Base-by-base conservation (phyloP, 768 basidiomycete species). In the Hygrocybe coccinea region DNA sequence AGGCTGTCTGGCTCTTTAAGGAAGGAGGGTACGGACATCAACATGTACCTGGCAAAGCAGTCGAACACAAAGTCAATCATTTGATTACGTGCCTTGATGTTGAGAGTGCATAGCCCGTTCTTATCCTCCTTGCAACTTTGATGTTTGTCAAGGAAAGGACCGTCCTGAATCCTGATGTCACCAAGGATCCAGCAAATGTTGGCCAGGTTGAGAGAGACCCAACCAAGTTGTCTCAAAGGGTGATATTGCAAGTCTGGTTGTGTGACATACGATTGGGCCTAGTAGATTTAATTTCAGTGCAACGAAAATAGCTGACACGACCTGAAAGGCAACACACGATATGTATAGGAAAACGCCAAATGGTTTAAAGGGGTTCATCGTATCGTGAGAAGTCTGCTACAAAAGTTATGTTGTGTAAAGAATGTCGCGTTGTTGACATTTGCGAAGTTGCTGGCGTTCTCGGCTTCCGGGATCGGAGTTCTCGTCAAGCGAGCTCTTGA, bases 401-500 rank as follows among this genome's bases (percentile, higher is more conserved):
- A n/a, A n/a, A n/a, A n/a, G n/a, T n/a, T n/a, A n/a, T n/a, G n/a
- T n/a, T 29, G 29, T 29, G 29, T 29, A 29, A 29, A 8, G 29
- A 29, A 29, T 3, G 29, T 29, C 29, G 29, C 29, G 56, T 73
- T 80, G 51, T 77, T 70, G 56, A 88, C 80, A 53, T 88, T 74
- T 0, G 86, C 85, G 17, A 78, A 73, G 62, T 93, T 91, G 21
- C 50, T 37, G 11, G 85, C 80, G 9, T 85, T 79, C 56, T 85
- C 81, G 14, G 67, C 67, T 0, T 65, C 68, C n/a, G 73, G 71
- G 46, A 87, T 80, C 2, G 75, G 79, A 0, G 76, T 83, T 51
- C 84, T 76, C 7, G 84, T 86, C 9, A 90, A 76, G 15, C 89
- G 79, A 1, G 89, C 62, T 91, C 89, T 62, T 88, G 81, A 37